Conservation (phyloP, 2,329 filamentous ascomycete genomes). For the Didymella pinodella region DNA sequence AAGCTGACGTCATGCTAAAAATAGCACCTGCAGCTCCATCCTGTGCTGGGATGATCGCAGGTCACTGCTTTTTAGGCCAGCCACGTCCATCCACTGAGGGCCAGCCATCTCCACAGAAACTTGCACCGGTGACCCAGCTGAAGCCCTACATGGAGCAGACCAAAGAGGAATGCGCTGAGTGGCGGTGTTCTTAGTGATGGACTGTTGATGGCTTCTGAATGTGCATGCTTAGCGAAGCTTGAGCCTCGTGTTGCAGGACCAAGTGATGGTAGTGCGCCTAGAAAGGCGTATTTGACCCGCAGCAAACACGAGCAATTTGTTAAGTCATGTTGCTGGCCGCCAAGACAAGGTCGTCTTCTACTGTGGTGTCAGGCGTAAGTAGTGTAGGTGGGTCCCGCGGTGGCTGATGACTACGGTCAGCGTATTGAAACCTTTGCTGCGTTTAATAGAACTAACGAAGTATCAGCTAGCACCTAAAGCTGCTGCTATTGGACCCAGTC, state of each 20-base stretch:
- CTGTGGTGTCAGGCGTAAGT: background rate
- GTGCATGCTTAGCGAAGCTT: slow-evolving; percentile 15
- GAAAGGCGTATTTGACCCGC: background rate
- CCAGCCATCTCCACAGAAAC: slow-evolving; percentile 9
- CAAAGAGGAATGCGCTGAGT: background rate
- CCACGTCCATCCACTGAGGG: slow-evolving; percentile 13
- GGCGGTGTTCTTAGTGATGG: background rate
- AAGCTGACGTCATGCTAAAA: slow-evolving; percentile 11
- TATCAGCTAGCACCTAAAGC: no score
- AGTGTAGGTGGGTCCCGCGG: no score
- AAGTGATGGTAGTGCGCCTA: slow-evolving; percentile 2
- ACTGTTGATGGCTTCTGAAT: background rate
- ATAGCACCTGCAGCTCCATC: slow-evolving; percentile 7
- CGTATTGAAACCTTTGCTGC: no score
- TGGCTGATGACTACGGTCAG: no score
- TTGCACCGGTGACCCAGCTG: slow-evolving; percentile 3
- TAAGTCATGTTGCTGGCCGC: slow-evolving; percentile 12
- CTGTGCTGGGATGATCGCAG: slow-evolving; percentile 6
- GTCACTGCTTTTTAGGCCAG: slow-evolving; percentile 5
- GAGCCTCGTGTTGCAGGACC: background rate
- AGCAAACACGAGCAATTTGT: slow-evolving; percentile 7
- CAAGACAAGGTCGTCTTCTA: background rate
- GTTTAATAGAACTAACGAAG: no score
- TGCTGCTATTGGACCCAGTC: no score
- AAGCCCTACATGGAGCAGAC: background rate